These are phyloP conservation scores for Candida boleticola DNA, from an alignment of 805 yeast species.

Conservation along the genomic window DNA sequence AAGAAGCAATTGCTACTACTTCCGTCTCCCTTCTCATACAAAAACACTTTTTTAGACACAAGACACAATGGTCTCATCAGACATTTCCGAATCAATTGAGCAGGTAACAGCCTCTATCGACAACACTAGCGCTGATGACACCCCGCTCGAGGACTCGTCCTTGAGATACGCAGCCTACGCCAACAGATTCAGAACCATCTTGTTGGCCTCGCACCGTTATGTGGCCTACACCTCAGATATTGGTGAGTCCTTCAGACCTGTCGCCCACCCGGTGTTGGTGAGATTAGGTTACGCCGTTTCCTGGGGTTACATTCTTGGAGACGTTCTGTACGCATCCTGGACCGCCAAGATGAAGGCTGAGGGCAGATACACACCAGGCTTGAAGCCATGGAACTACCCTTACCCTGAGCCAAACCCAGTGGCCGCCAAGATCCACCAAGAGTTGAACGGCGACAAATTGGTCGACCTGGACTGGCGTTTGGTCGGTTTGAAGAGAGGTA, in stretches of 20 bases:
- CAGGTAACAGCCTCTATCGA: constrained; percentile 1
- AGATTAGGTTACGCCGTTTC: constrained; percentile 66
- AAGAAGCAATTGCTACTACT: too few relatives aligned
- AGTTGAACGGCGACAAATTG: constrained; percentile 18
- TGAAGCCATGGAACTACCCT: constrained; percentile 63
- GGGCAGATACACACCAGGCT: constrained; percentile 58
- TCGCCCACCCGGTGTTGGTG: constrained; percentile 69
- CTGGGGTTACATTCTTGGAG: constrained; percentile 75
- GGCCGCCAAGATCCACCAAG: constrained; percentile 33
- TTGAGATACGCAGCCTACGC: constrained; percentile 84
- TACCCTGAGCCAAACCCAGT: constrained; percentile 41
- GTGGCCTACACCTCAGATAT: constrained; percentile 86
- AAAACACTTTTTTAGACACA: background rate
- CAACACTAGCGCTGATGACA: constrained; percentile 13
- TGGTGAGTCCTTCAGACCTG: constrained; percentile 84
- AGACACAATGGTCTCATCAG: background rate
- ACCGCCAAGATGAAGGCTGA: constrained; percentile 62
- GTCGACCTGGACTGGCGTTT: constrained; percentile 65
- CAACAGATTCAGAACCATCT: constrained; percentile 66
- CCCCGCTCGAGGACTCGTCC: constrained; percentile 17
- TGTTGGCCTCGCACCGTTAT: constrained; percentile 72
- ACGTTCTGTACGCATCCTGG: constrained; percentile 74
- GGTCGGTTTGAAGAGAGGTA: constrained; percentile 65
- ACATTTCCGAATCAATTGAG: constrained; percentile 1
- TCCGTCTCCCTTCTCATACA: too few relatives aligned